Conservation (phyloP, 352 stramenopile genomes). For the Globisporangium paddicum region DNA sequence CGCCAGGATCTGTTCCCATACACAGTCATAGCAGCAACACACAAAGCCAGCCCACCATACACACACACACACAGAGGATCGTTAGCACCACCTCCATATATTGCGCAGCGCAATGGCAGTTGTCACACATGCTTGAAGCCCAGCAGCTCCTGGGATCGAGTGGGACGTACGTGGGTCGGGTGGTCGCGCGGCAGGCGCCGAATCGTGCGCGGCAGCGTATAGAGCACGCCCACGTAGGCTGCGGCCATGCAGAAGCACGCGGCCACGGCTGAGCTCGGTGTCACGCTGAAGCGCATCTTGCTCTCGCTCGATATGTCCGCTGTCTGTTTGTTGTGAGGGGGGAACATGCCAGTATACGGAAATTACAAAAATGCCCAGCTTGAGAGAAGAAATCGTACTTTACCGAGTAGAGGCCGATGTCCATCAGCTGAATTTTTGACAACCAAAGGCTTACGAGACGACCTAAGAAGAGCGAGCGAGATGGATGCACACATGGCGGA, state of each 20-base stretch:
- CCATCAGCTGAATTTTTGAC: constrained; percentile 5
- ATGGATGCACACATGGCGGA: constrained; percentile 32
- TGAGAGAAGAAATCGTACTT: constrained; percentile 12
- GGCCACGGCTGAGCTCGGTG: constrained; percentile 51
- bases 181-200: constrained; percentile 77
- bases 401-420: constrained; percentile 1
- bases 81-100: background rate
- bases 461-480: constrained; percentile 22
- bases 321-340: constrained; percentile 6
- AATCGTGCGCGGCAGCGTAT: constrained; percentile 71
- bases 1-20: constrained; percentile 62
- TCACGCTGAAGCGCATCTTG: constrained; percentile 82
- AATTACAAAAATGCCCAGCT: constrained; percentile 19
- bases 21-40: background rate
- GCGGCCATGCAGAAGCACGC: constrained; percentile 79
- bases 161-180: constrained; percentile 62
- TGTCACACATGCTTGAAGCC: background rate
- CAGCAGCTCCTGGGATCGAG: background rate
- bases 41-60: background rate
- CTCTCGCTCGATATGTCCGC: background rate
- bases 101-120: background rate
- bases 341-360: background rate
- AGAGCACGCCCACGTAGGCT: constrained; percentile 85
- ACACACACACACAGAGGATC: background rate
- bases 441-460: constrained; percentile 31